These are phyloP conservation scores for Fusarium lyarnte DNA, from an alignment of 2,329 filamentous ascomycete species.

Conservation along the genomic window DNA sequence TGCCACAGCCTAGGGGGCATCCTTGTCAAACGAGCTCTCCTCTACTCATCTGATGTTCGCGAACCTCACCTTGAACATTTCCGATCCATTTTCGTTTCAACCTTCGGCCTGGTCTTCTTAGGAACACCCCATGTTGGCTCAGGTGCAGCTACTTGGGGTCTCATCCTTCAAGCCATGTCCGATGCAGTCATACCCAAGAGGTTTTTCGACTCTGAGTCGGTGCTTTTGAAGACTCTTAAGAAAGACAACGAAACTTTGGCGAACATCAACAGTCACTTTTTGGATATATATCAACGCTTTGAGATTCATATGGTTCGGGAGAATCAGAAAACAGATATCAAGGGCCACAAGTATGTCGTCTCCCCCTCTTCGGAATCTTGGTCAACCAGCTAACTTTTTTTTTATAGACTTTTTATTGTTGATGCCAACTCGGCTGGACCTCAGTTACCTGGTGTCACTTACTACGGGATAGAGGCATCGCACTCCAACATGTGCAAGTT, in stretches of 20 bases:
- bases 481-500: conserved; percentile 80
- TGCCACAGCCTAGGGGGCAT: conserved; percentile 79
- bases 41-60: conserved; percentile 71
- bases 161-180: conserved; percentile 74
- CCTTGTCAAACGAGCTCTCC: conserved; percentile 74
- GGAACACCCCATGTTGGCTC: conserved; percentile 80
- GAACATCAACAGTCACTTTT: conserved; percentile 78
- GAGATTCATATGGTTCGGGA: conserved; percentile 82
- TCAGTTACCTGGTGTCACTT: conserved; percentile 73
- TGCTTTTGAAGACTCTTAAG: conserved; percentile 76
- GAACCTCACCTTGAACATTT: conserved; percentile 69
- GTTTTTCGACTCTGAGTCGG: conserved; percentile 72
- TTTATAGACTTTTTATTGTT: conserved; percentile 66
- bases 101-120: conserved; percentile 79
- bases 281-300: conserved; percentile 76
- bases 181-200: conserved; percentile 71
- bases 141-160: conserved; percentile 73
- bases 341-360: conserved; percentile 62
- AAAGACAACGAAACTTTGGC: conserved; percentile 78
- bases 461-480: conserved; percentile 79
- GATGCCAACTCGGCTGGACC: conserved; percentile 76
- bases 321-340: conserved; percentile 75
- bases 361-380: neutral
- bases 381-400: neutral
- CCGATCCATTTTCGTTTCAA: conserved; percentile 76